Evolutionary conservation across 176 grass and related monocot species (phyloP).

Genomic region (Phoenix dactylifera): DNA sequence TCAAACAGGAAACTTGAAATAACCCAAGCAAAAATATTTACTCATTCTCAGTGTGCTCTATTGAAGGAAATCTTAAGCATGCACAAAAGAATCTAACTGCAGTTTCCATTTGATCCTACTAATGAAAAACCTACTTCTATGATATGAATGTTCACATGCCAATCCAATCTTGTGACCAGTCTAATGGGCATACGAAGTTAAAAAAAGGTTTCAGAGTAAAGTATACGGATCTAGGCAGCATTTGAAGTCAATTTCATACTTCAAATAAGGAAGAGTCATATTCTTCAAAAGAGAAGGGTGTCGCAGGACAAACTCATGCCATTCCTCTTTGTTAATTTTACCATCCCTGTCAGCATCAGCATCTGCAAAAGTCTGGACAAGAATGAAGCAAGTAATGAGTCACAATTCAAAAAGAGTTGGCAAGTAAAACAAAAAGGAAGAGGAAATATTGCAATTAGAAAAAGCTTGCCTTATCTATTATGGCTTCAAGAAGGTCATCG

Average conservation of each 20-base stretch:
- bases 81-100: no score
- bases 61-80: no score
- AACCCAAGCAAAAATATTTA: no score
- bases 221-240: background rate
- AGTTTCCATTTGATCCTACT: no score
- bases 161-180: no score
- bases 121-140: no score
- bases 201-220: background rate
- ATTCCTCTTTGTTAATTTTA: constrained; percentile 71
- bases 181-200: background rate
- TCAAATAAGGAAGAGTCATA: constrained; percentile 78
- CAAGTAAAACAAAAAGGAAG: constrained; percentile 2
- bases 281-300: constrained; percentile 72
- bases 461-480: constrained; percentile 52
- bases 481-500: constrained; percentile 56
- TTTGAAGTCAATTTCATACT: constrained; percentile 21
- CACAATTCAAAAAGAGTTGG: background rate
- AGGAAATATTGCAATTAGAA: constrained; percentile 5
- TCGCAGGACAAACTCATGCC: constrained; percentile 60
- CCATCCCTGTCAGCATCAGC: constrained; percentile 64
- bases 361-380: constrained; percentile 68
- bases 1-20: no score
- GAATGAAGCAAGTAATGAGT: constrained; percentile 1
- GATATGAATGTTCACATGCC: no score
- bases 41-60: no score